Evolutionary conservation across 2,329 filamentous ascomycete genomes (phyloP), one percentile per base, ranked within the genome.

Genomic region (Coniella lustricola): DNA sequence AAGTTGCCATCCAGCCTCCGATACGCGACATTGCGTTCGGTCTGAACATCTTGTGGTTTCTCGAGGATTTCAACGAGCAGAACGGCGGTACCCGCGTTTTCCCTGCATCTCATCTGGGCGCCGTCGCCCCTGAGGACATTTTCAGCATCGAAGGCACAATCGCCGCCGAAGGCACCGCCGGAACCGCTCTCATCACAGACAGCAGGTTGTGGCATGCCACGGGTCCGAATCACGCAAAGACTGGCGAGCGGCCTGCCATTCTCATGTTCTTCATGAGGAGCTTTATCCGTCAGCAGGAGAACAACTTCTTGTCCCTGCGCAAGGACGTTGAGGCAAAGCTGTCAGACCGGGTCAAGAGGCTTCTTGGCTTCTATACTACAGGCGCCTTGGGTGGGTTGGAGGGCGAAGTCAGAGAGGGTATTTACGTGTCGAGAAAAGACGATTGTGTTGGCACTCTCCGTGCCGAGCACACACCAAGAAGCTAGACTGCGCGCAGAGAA

Each of bases 41-140:
- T 7, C 44, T 59, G 32, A 59, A 61, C 39, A 54, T 59, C 39
- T 54, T 58, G 44, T 60, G 44, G 40, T 60, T 53, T 39, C 54
- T 64, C 1, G 57, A 57, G 1, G 66, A 69, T 37, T 60, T 56
- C 8, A 64, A 60, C 3, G 64, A 67, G 36, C 60, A 56, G 32
- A 61, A 57, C 44, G 60, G 58, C 22, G 59, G 43, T 21, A 62
- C 60, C 4, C 52, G 63, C 53, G 59, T 61, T 54, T 48, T 63
- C 29, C 59, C 59, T 1, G 54, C 46, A 2, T 56, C 53, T 7
- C 59, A 61, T 48, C 45, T 46, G 10, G 57, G 57, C 21, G 32
- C 53, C 16, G 40, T 60, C 32, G 57, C 59, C 3, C 58, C 54
- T 8, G 18, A 50, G 46, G 54, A 61, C 35, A 50, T 57, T 17